Conservation (phyloP, 345 rosid genomes). For the Hirschfeldia incana region DNA sequence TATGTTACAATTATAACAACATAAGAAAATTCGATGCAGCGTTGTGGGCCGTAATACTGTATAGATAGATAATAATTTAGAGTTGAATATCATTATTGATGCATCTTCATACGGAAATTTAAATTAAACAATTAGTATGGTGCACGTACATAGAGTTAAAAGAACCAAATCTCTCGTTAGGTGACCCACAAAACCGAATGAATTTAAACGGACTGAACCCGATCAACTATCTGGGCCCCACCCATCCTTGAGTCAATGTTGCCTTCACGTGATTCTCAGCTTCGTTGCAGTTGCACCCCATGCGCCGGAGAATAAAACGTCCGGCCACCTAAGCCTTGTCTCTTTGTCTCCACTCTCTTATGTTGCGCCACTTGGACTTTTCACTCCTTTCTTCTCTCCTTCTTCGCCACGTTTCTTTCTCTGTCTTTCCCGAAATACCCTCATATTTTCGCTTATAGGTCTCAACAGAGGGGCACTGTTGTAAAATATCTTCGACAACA, state of each 20-base stretch:
- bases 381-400: conserved; percentile 35
- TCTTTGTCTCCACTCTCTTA: conserved; percentile 19
- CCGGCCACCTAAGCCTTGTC: conserved; percentile 40
- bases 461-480: background rate
- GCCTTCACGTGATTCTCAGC: conserved; percentile 23
- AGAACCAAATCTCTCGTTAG: conserved; percentile 20
- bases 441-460: background rate
- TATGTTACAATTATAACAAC: background rate
- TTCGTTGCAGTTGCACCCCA: conserved; percentile 23
- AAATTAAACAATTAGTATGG: background rate
- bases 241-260: background rate
- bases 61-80: conserved; percentile 12
- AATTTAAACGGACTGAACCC: conserved; percentile 27
- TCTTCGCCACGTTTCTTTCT: conserved; percentile 25
- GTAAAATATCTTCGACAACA: background rate
- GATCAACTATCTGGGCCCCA: conserved; percentile 6
- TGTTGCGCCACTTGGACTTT: conserved; percentile 26
- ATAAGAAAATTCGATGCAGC: conserved; percentile 11
- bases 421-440: background rate
- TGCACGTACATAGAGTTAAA: conserved; percentile 29
- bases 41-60: conserved; percentile 29
- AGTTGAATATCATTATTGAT: conserved; percentile 35
- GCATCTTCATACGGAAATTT: conserved; percentile 28
- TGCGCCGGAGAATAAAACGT: conserved; percentile 31
- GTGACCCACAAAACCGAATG: conserved; percentile 19